Base-by-base conservation (phyloP, 345 rosid species). In the Salix viminalis region DNA sequence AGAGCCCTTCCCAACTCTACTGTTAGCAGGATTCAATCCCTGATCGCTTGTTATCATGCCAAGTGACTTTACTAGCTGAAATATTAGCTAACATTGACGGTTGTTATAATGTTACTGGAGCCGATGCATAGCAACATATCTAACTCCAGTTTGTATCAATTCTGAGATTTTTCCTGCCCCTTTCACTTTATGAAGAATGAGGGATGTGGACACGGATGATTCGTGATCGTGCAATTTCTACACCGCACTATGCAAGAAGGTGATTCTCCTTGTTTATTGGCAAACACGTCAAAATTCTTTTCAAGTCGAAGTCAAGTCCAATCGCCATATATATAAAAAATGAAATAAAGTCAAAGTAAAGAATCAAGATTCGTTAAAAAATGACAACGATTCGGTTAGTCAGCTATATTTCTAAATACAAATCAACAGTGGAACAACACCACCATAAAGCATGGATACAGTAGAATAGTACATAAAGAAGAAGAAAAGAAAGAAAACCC, bases 401-500 rank as follows among this genome's bases (percentile, higher is more conserved):
- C 24, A 23, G 0, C 26, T 10, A 58, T 52, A 56, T 56, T 11
- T n/a, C 58, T 48, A 19, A 48, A 7, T 48, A 48, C 54, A 14
- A 48, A 15, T 48, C 46, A 36, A 67, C 21, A 7, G 21, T 67
- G 36, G 32, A 15, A 36, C 44, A 18, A 28, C 23, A 21, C 0
- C 44, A 67, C 36, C 21, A 2, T 2, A 67, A 34, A 18, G 34
- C 42, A 28, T 6, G 10, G 7, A 67, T 21, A 66, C 42, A 32
- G 10, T 18, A 34, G 13, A 36, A 30, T 5, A 3, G 67, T 32
- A 48, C 30, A 65, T 3, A 26, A 34, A 30, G 12, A 34, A 71
- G 56, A 72, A 34, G n/a, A 5, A 68, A 2, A 18, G 16, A 75
- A 75, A 69, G 61, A 70, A 36, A 13, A 64, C 65, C 79, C 71